Conservation (phyloP, 1,139 yeast genomes). For the Suhomyces bribrorum region DNA sequence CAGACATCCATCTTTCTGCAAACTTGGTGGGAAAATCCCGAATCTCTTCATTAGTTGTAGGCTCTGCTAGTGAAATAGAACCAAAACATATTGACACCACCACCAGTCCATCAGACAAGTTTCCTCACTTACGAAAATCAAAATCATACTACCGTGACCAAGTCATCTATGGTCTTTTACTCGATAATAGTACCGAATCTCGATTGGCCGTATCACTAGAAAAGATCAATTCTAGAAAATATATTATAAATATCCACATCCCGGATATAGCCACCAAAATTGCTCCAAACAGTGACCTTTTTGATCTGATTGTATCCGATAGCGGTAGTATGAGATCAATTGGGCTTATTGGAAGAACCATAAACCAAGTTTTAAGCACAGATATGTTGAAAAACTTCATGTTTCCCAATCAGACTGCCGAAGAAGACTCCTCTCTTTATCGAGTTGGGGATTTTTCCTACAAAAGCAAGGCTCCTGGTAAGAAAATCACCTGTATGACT, state of each 20-base stretch:
- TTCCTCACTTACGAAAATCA: slow-evolving; percentile 28
- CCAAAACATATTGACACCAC: neutral
- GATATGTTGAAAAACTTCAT: slow-evolving; percentile 14
- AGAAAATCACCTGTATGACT: slow-evolving; percentile 34
- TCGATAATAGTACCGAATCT: slow-evolving; percentile 1
- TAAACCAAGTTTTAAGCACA: slow-evolving; percentile 16
- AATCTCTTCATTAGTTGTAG: slow-evolving; percentile 22
- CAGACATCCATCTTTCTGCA: slow-evolving; percentile 37
- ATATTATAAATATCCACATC: slow-evolving; percentile 42
- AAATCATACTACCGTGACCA: slow-evolving; percentile 31
- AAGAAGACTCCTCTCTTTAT: slow-evolving; percentile 11
- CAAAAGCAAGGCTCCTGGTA: neutral
- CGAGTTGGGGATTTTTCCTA: slow-evolving; percentile 18
- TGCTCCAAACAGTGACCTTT: slow-evolving; percentile 28
- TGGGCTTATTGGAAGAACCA: slow-evolving; percentile 13
- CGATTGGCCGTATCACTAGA: slow-evolving; percentile 36
- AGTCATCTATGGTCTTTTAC: slow-evolving; percentile 31
- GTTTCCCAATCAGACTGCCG: slow-evolving; percentile 18
- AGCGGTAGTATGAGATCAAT: slow-evolving; percentile 14
- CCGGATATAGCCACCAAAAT: slow-evolving; percentile 42
- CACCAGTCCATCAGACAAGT: slow-evolving; percentile 21
- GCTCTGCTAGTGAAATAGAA: slow-evolving; percentile 21
- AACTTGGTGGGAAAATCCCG: slow-evolving; percentile 28
- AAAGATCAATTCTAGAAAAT: slow-evolving; percentile 32
- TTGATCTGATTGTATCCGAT: slow-evolving; percentile 20